These are phyloP conservation scores for Trichoderma polysporum DNA, from an alignment of 2,329 filamentous ascomycete genomes.

Conservation along the genomic window DNA sequence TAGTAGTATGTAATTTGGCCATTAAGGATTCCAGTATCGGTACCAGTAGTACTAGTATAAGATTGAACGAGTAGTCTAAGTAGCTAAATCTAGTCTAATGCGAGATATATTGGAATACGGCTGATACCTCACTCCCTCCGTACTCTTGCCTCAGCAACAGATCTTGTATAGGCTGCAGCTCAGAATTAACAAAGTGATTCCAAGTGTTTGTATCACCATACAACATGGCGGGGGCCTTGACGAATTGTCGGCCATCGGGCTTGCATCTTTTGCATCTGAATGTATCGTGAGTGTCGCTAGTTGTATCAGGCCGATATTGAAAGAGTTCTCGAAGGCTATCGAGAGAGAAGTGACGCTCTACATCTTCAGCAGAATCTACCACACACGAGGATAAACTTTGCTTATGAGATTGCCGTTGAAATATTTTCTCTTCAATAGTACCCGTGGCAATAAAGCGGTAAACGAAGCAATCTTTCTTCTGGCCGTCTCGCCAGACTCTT, in stretches of 20 bases:
- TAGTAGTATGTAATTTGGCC: neutral
- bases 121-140: conserved; percentile 76
- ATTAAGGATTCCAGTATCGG: neutral
- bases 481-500: conserved; percentile 96
- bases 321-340: conserved; percentile 92
- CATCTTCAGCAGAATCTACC: conserved; percentile 93
- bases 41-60: neutral
- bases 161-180: conserved; percentile 82
- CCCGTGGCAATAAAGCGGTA: conserved; percentile 99
- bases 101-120: conserved; percentile 98
- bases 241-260: conserved; percentile 78
- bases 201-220: conserved; percentile 99
- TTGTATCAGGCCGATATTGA: conserved; percentile 82
- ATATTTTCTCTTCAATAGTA: conserved; percentile 98
- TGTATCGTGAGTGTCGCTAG: conserved; percentile 93
- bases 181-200: conserved; percentile 92
- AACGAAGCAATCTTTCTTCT: conserved; percentile 99
- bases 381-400: conserved; percentile 95
- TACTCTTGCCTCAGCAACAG: conserved; percentile 84
- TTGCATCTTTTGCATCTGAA: conserved; percentile 98
- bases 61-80: neutral
- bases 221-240: conserved; percentile 91
- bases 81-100: conserved; percentile 48
- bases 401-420: conserved; percentile 97
- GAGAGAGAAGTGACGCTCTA: conserved; percentile 92